Evolutionary conservation across 129 eudicot species (phyloP), one percentile per base, ranked within the genome.

Genomic region (Flaveria trinervia): DNA sequence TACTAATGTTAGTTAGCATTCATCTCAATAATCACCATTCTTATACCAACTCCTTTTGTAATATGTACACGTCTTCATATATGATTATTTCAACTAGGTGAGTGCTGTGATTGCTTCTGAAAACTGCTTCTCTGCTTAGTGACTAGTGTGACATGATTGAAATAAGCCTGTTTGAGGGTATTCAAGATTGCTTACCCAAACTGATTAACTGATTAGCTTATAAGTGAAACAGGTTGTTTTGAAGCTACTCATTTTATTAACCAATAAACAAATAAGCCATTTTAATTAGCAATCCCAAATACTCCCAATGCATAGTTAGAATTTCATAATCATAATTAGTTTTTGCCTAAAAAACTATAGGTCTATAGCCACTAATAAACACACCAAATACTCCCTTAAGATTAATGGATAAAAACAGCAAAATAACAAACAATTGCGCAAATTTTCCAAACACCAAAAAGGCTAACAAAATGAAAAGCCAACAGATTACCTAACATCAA

Each of bases 11-110:
- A 61, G 43, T 62, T 28, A 36, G 41, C 16, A 18, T 15, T 65
- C n/a, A 16, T 65, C 26, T 16, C 16, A 17, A 17, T 66, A 66
- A 66, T 36, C 50, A 66, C 3, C 17, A 39, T n/a, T 41, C 16
- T 17, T 66, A 41, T 39, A 39, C 26, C 71, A 66, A n/a, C 62
- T 62, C 68, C 68, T 28, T 62, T 14, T 14, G 68, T 56, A 52
- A 9, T 56, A 8, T 45, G 13, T 55, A n/a, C 61, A 51, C 14
- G 7, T 56, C 26, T 14, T 62, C 44, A 14, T 62, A 28, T 26
- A 62, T 26, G 68, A 56, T 56, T 18, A 20, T 56, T 20, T 20
- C 18, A 11, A 62, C 16, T 62, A 62, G 6, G 10, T 9, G 41
- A 33, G 36, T 28, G 18, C 30, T 28, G 44, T 13, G 20, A 62